Percentiles rank a stretch among this genome's conserved stretches.
Evolutionary conservation across 2,329 filamentous ascomycete genomes (phyloP).

Genomic region (Furcasterigmium furcatum): DNA sequence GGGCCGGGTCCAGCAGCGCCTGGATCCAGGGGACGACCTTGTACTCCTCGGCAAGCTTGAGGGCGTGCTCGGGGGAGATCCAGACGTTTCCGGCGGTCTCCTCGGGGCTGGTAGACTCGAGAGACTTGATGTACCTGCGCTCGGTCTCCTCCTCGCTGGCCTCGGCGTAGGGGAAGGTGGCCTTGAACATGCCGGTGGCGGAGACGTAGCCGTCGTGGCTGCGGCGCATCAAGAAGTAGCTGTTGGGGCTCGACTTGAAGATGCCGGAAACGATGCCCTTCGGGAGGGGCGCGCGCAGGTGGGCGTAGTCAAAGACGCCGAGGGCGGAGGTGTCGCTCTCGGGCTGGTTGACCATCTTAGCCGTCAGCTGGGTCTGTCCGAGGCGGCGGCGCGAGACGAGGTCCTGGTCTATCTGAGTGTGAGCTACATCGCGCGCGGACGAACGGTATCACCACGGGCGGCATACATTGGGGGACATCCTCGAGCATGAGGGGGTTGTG

Average conservation of each 20-base stretch:
- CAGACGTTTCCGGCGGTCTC: conserved; percentile 97
- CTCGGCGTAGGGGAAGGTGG: conserved; percentile 77
- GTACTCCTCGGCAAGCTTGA: conserved; percentile 84
- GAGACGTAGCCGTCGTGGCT: conserved; percentile 82
- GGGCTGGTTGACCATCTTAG: conserved; percentile 74
- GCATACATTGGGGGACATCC: conserved; percentile 59
- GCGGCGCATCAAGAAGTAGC: conserved; percentile 94
- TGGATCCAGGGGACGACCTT: conserved; percentile 82
- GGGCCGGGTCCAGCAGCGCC: conserved; percentile 85
- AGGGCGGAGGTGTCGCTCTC: conserved; percentile 71
- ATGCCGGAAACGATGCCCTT: conserved; percentile 91
- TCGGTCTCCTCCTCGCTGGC: conserved; percentile 70
- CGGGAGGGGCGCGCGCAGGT: conserved; percentile 87
- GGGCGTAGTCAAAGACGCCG: conserved; percentile 91
- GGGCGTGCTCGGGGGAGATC: conserved; percentile 81
- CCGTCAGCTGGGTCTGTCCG: conserved; percentile 85
- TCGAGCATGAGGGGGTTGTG: conserved; percentile 66
- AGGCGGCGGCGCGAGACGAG: conserved; percentile 82
- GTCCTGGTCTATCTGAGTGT: conserved; percentile 55
- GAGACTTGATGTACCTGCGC: conserved; percentile 80
- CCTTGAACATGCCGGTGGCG: conserved; percentile 91
- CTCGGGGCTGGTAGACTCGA: conserved; percentile 77
- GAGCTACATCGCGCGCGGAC: conserved; percentile 1
- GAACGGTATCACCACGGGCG: conserved; percentile 7
- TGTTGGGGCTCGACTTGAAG: conserved; percentile 84